A percentile compares a stretch with the other conserved stretches of the same genome.
phyloP scores from a whole-genome alignment of 2,329 filamentous ascomycete genomes.

The Ophiostoma himal-ulmi region DNA sequence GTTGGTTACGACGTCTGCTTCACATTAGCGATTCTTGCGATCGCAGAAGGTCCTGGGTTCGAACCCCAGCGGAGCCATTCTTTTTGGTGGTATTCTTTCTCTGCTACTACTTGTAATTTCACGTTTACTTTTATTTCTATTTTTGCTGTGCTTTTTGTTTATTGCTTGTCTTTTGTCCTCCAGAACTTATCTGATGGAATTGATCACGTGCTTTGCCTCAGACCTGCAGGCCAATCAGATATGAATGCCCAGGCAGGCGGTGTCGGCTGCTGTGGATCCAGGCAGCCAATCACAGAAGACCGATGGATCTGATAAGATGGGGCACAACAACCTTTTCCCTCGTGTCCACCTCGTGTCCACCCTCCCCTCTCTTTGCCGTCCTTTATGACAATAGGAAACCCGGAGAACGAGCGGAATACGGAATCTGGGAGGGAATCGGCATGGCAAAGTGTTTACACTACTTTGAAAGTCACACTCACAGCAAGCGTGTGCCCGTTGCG shows the following conservation, averaged over 20 bases:
- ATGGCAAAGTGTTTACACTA: not conserved
- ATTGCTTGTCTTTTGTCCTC: not conserved
- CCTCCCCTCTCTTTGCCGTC: not conserved
- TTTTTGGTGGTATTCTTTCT: not conserved
- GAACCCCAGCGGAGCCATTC: slow-evolving; percentile 16
- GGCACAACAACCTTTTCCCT: slow-evolving; percentile 3
- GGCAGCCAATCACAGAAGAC: slow-evolving; percentile 18
- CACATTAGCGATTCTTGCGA: slow-evolving; percentile 9
- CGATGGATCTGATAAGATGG: slow-evolving; percentile 27
- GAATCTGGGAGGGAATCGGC: not conserved
- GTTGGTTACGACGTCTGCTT: slow-evolving; percentile 19
- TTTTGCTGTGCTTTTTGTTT: not conserved
- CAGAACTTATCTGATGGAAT: not conserved
- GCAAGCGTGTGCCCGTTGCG: not conserved
- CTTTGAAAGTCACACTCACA: not conserved
- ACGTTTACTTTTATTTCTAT: not conserved
- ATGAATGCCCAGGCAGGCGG: not conserved
- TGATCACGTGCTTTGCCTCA: slow-evolving; percentile 5
- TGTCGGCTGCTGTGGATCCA: not conserved
- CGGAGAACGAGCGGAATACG: not conserved
- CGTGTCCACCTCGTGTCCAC: not conserved
- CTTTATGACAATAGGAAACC: not conserved
- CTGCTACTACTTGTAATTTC: not conserved
- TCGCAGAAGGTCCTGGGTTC: slow-evolving; percentile 19
- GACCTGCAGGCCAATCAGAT: slow-evolving; percentile 21